Evolutionary conservation across 1,139 yeast species (phyloP).

Genomic region (Torulaspora pretoriensis): DNA sequence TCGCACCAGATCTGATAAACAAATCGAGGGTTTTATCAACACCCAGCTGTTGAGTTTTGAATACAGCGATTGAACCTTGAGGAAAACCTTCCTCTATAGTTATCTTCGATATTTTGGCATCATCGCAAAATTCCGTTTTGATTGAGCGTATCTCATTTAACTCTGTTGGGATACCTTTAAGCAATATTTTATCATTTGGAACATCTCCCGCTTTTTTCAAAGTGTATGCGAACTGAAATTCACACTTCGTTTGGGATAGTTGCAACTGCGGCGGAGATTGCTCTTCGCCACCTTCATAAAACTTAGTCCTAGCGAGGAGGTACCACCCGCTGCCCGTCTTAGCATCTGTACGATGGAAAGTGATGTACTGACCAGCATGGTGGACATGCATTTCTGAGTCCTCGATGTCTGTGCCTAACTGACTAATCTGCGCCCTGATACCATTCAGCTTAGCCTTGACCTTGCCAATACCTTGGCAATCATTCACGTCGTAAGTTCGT

Average conservation of each 20-base stretch:
- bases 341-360: slow-evolving; percentile 82
- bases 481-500: slow-evolving; percentile 55
- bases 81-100: slow-evolving; percentile 60
- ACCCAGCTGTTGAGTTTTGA: slow-evolving; percentile 56
- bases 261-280: slow-evolving; percentile 58
- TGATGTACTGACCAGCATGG: slow-evolving; percentile 87
- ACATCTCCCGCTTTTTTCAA: slow-evolving; percentile 54
- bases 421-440: slow-evolving; percentile 58
- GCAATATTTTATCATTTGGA: slow-evolving; percentile 38
- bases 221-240: slow-evolving; percentile 55
- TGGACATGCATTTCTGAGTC: slow-evolving; percentile 93
- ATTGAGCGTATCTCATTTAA: slow-evolving; percentile 54
- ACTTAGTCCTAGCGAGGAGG: slow-evolving; percentile 81
- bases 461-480: slow-evolving; percentile 63
- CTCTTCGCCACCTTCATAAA: slow-evolving; percentile 43
- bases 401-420: slow-evolving; percentile 59
- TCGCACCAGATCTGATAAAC: slow-evolving; percentile 66
- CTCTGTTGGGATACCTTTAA: slow-evolving; percentile 63
- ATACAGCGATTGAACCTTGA: slow-evolving; percentile 85
- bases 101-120: slow-evolving; percentile 47
- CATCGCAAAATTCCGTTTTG: slow-evolving; percentile 42
- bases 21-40: slow-evolving; percentile 62
- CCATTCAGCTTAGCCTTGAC: slow-evolving; percentile 60
- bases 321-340: slow-evolving; percentile 86
- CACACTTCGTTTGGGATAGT: slow-evolving; percentile 63